Evolutionary conservation across 352 stramenopile genomes (phyloP).

Genomic region (Lagenidium sp.): DNA sequence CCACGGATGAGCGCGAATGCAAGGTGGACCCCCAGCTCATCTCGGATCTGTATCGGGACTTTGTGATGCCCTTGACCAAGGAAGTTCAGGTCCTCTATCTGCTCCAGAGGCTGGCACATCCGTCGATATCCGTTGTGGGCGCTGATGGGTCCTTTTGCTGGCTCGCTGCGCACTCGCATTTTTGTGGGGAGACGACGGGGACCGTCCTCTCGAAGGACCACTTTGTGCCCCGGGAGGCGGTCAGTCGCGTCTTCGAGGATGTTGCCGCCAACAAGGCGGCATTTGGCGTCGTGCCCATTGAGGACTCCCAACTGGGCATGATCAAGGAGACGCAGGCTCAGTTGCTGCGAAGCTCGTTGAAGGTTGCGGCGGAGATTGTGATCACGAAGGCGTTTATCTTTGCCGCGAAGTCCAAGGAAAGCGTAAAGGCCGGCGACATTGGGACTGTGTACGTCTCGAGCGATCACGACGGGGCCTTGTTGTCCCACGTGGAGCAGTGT

Average conservation of each 20-base stretch:
- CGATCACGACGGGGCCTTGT: constrained; percentile 39
- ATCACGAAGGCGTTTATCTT: constrained; percentile 64
- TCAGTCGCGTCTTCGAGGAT: constrained; percentile 72
- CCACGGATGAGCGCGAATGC: constrained; percentile 28
- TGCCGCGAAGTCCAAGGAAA: constrained; percentile 36
- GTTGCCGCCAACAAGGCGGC: constrained; percentile 74
- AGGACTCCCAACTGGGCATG: constrained; percentile 79
- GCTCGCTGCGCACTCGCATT: constrained; percentile 57
- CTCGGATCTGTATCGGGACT: constrained; percentile 94
- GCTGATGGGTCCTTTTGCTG: constrained; percentile 72
- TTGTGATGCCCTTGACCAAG: constrained; percentile 99
- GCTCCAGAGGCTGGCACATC: constrained; percentile 72
- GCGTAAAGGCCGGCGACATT: constrained; percentile 35
- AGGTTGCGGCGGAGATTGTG: constrained; percentile 70
- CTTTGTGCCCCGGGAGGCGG: constrained; percentile 43
- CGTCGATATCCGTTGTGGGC: constrained; percentile 60
- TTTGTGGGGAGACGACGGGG: constrained; percentile 26
- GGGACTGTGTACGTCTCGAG: constrained; percentile 46
- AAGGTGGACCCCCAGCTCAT: constrained; percentile 97
- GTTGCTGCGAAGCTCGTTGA: constrained; percentile 59
- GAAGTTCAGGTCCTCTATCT: constrained; percentile 95
- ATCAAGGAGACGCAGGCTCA: constrained; percentile 82
- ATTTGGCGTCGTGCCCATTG: constrained; percentile 81
- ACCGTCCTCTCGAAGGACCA: constrained; percentile 25
- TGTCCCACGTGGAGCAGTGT: constrained; percentile 52